Base-by-base conservation (phyloP, 441 rosid species). In the Populus hybrid region DNA sequence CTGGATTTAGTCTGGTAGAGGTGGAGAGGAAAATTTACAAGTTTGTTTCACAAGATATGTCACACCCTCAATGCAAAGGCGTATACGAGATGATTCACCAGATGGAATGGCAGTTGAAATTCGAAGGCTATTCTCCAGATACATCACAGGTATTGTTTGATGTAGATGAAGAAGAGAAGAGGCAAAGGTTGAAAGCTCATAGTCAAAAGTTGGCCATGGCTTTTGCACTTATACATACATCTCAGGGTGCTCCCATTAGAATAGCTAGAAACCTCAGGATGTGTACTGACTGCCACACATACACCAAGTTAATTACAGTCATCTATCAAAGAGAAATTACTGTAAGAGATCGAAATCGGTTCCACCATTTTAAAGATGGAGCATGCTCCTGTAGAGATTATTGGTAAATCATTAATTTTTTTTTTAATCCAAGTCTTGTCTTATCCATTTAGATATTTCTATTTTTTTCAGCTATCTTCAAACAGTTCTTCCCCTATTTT, bases 181-280 rank as follows among this genome's bases (percentile, higher is more conserved):
- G 78, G 79, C 76, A 88, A 68, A 92, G 90, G 80, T 68, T 94
- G 82, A 91, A 83, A 90, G 90, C 88, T 42, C 97, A 91, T 71
- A 86, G 93, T 79, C 97, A 89, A 81, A 94, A 92, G 85, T 78
- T 94, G 72, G 98, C 98, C 28, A 86, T 88, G 69, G 94, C 97
- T 75, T 91, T 90, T 83, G 92, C 94, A 18, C 84, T 91, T 24
- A 76, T 88, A 71, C 75, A 79, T 64, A 82, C 91, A 75, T 81
- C 91, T 67, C 84, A 85, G 68, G 87, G 89, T 24, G 81, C 87
- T 57, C 83, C 89, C 67, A 84, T 92, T 76, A 84, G 88, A 75
- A 84, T 91, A 80, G 82, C 86, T 72, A 88, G 95, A 80, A 94
- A 92, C 73, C 81, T 92, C 40, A 89, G 93, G 80, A 91, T 94